These are phyloP conservation scores for Erigeron philadelphicus DNA, from an alignment of 140 eudicot species.

Conservation along the genomic window DNA sequence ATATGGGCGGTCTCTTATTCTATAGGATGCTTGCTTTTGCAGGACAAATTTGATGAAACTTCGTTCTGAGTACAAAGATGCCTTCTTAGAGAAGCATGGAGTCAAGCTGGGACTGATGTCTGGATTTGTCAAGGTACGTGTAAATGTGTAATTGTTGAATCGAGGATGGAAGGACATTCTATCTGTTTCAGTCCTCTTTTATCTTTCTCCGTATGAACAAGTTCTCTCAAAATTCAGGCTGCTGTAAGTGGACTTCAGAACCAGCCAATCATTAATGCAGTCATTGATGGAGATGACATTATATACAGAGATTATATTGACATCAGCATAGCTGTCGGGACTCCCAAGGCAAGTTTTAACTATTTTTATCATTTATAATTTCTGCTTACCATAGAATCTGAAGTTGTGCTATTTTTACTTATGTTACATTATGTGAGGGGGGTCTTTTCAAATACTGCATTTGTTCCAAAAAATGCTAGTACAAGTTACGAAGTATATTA, in stretches of 20 bases:
- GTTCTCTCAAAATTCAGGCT: constrained; percentile 46
- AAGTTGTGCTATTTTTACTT: neutral
- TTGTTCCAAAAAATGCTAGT: too few species aligned
- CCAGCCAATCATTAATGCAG: constrained; percentile 85
- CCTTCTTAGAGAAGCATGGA: constrained; percentile 84
- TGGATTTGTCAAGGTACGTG: constrained; percentile 75
- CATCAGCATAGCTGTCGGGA: constrained; percentile 93
- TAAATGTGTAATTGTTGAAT: constrained; percentile 14
- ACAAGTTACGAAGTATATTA: too few species aligned
- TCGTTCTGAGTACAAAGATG: constrained; percentile 90
- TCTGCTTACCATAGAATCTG: constrained; percentile 2
- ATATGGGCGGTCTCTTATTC: constrained; percentile 3
- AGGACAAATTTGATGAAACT: constrained; percentile 96
- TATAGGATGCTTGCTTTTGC: constrained; percentile 19
- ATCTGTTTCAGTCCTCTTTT: neutral
- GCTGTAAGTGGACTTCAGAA: constrained; percentile 82
- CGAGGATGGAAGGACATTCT: neutral
- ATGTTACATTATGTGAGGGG: too few species aligned
- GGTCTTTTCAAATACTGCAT: too few species aligned
- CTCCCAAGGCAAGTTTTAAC: constrained; percentile 59
- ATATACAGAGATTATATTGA: constrained; percentile 82
- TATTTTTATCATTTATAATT: neutral
- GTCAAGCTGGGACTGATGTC: constrained; percentile 96
- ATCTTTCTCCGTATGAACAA: neutral
- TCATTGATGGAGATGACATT: constrained; percentile 90